Evolutionary conservation across 257 asterid genomes (phyloP).

Genomic region (Solanum corneliomulleri): DNA sequence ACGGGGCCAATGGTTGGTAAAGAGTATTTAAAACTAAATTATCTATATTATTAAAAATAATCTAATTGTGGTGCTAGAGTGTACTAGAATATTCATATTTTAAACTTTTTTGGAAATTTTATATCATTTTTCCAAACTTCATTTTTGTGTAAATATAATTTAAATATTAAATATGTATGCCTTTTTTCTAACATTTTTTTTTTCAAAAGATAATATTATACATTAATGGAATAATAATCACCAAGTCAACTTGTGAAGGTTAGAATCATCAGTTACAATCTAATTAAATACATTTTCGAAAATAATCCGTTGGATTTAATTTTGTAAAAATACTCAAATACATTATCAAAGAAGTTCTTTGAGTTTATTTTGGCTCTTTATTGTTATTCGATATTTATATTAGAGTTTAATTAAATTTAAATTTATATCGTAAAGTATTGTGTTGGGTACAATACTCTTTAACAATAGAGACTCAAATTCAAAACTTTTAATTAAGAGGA

Average conservation of each 20-base stretch:
- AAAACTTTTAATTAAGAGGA: too few species aligned
- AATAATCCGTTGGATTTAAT: not conserved
- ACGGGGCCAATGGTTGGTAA: not conserved
- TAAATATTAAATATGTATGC: not conserved
- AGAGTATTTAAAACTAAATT: not conserved
- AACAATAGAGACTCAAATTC: too few species aligned
- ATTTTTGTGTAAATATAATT: not conserved
- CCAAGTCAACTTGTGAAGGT: not conserved
- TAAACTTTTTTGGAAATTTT: not conserved
- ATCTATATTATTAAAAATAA: not conserved
- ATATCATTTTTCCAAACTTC: not conserved
- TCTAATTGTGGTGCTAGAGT: not conserved
- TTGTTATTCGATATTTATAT: too few species aligned
- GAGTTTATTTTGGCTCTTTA: too few species aligned
- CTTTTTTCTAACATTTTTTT: not conserved
- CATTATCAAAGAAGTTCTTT: not conserved
- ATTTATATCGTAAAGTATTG: rapidly evolving
- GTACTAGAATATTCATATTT: not conserved
- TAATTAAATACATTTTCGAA: not conserved
- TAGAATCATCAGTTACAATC: not conserved
- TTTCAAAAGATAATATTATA: not conserved
- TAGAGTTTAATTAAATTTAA: too few species aligned
- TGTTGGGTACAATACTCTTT: too few species aligned
- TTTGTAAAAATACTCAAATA: not conserved
- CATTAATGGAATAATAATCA: not conserved